Evolutionary conservation across 2,329 filamentous ascomycete genomes (phyloP).

Genomic region (Pyrenophora teres): DNA sequence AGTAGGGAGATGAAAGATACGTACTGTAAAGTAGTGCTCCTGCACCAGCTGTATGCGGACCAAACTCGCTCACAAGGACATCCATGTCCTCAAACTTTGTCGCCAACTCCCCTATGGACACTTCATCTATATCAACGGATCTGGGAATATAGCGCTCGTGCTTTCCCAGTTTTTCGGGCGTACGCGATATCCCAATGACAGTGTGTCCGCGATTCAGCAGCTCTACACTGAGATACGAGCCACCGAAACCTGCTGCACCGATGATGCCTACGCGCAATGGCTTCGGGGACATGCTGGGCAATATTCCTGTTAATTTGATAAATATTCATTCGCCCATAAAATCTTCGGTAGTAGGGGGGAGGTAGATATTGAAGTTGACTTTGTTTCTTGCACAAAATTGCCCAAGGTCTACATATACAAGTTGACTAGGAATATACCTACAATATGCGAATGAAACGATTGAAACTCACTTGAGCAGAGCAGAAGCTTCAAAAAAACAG

Average conservation of each 20-base stretch:
- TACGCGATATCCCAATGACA: conserved; percentile 43
- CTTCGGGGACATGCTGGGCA: neutral
- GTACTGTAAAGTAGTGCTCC: conserved; percentile 39
- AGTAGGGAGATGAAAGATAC: neutral
- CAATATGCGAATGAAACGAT: no score
- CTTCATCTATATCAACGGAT: conserved; percentile 32
- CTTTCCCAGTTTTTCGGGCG: conserved; percentile 38
- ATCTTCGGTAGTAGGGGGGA: no score
- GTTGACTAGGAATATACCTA: no score
- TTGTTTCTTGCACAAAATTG: no score
- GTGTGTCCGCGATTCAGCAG: conserved; percentile 42
- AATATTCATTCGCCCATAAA: no score
- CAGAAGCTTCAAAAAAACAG: no score
- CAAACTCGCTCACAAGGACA: conserved; percentile 42
- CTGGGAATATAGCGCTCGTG: conserved; percentile 38
- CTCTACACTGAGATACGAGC: conserved; percentile 42
- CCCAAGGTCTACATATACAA: no score
- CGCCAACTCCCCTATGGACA: conserved; percentile 32
- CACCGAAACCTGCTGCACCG: conserved; percentile 43
- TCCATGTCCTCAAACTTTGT: conserved; percentile 34
- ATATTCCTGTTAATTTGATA: neutral
- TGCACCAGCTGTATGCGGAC: conserved; percentile 38
- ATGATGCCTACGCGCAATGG: conserved; percentile 36
- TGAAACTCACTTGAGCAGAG: no score
- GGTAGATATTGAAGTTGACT: no score